Evolutionary conservation across 192 early-diverging fungal genomes (phyloP).

Genomic region (Chytriomyces sp.): DNA sequence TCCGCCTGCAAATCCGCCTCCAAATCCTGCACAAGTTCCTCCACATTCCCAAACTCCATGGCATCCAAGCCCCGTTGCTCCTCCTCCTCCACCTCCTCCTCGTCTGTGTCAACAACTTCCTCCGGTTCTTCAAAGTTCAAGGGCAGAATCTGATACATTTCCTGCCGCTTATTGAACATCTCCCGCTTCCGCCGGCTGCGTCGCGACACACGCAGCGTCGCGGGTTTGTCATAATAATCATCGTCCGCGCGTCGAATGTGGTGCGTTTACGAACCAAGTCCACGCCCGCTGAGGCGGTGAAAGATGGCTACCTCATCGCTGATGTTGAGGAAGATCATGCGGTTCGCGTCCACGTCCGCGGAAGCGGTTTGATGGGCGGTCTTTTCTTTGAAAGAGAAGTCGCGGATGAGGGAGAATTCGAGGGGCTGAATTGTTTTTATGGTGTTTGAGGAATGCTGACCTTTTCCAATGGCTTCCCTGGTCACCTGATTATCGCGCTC

Average conservation of each 20-base stretch:
- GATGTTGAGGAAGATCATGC: conserved; percentile 19
- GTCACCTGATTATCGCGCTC: background rate
- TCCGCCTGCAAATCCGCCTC: background rate
- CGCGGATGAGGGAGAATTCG: conserved; percentile 15
- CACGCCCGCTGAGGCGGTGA: conserved; percentile 5
- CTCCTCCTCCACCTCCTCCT: conserved; percentile 9
- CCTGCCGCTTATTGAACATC: background rate
- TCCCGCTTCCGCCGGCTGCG: conserved; percentile 9
- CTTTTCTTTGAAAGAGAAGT: conserved; percentile 25
- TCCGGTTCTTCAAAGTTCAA: background rate
- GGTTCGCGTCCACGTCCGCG: background rate
- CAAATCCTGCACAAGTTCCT: background rate
- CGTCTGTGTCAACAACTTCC: background rate
- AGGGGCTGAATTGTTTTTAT: background rate
- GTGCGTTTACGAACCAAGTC: conserved; percentile 20
- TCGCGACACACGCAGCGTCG: background rate
- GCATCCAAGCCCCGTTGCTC: background rate
- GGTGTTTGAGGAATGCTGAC: background rate
- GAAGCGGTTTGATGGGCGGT: background rate
- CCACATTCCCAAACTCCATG: background rate
- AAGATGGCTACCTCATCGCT: conserved; percentile 25
- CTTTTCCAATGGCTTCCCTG: no score
- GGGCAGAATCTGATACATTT: conserved; percentile 18
- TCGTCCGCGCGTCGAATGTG: background rate
- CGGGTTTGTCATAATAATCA: background rate